Conservation (phyloP, 129 eudicot genomes). For the Chrysanthemum lavandulifolium region DNA sequence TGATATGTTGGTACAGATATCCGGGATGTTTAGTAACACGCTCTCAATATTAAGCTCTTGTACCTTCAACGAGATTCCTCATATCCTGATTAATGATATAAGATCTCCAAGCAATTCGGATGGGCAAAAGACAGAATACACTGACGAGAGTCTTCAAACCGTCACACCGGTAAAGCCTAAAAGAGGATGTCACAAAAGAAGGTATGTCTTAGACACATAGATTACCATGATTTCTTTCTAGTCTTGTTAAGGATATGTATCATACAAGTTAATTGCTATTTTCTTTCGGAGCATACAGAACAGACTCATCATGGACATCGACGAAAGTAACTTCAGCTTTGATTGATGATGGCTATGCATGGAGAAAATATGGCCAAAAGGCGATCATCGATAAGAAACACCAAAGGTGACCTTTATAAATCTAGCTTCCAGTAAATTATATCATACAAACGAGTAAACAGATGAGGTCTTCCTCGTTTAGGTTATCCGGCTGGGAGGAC, state of each 20-base stretch:
- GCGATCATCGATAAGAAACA: slow-evolving; percentile 39
- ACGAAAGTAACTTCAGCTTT: slow-evolving; percentile 17
- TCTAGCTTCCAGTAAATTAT: background rate
- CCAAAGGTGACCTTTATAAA: slow-evolving; percentile 39
- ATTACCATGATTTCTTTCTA: background rate
- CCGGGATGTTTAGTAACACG: slow-evolving; percentile 23
- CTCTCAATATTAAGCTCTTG: slow-evolving; percentile 24
- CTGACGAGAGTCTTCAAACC: slow-evolving; percentile 29
- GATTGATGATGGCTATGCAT: slow-evolving; percentile 52
- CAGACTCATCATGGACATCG: slow-evolving; percentile 26
- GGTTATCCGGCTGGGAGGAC: too few relatives aligned
- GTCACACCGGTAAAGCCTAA: slow-evolving; percentile 22
- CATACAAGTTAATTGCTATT: background rate
- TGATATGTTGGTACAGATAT: slow-evolving; percentile 25
- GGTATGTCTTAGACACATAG: slow-evolving; percentile 22
- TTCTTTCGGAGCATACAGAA: slow-evolving; percentile 27
- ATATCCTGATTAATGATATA: background rate
- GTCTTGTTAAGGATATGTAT: background rate
- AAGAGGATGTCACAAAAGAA: slow-evolving; percentile 58
- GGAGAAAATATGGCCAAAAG: slow-evolving; percentile 73
- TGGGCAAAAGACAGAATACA: slow-evolving; percentile 23
- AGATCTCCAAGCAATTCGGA: background rate
- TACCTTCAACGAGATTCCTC: slow-evolving; percentile 1
- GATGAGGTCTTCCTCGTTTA: too few relatives aligned
- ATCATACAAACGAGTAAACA: background rate